Conservation (phyloP, 805 yeast species). For the Zygosaccharomyces siamensis region DNA sequence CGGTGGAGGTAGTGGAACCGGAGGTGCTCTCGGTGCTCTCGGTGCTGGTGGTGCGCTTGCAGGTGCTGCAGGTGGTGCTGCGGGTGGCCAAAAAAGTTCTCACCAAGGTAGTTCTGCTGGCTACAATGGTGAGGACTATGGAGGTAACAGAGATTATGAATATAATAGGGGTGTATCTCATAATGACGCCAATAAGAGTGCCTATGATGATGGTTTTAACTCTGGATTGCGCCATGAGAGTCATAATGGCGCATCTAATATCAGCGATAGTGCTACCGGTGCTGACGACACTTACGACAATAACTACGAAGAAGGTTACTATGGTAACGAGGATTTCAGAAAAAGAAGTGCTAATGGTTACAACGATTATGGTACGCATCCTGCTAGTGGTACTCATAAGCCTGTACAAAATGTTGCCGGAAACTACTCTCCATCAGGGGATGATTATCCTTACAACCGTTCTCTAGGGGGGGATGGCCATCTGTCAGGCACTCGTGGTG, state of each 20-base stretch:
- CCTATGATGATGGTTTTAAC: neutral
- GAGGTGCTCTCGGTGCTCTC: neutral
- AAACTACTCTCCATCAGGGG: neutral
- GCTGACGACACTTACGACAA: neutral
- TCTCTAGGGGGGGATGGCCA: neutral
- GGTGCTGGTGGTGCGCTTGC: neutral
- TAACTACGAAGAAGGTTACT: neutral
- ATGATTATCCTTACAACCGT: neutral
- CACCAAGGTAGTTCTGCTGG: neutral
- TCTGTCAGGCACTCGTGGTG: neutral
- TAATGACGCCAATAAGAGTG: neutral
- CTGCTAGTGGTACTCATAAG: neutral
- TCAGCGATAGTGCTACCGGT: neutral
- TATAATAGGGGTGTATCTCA: too few relatives aligned
- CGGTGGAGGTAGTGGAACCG: neutral
- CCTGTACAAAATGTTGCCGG: neutral
- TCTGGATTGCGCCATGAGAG: neutral
- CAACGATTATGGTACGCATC: neutral
- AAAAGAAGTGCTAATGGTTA: neutral
- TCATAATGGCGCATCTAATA: too few relatives aligned
- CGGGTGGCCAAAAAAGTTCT: neutral
- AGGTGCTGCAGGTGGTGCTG: slow-evolving; percentile 4
- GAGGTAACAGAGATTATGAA: neutral
- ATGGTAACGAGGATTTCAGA: neutral
- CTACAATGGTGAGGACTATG: neutral